Percentiles rank a stretch among this genome's conserved stretches.
These are phyloP conservation scores for Adansonia gregorii DNA, from an alignment of 441 rosid genomes.

Conservation along the genomic window DNA sequence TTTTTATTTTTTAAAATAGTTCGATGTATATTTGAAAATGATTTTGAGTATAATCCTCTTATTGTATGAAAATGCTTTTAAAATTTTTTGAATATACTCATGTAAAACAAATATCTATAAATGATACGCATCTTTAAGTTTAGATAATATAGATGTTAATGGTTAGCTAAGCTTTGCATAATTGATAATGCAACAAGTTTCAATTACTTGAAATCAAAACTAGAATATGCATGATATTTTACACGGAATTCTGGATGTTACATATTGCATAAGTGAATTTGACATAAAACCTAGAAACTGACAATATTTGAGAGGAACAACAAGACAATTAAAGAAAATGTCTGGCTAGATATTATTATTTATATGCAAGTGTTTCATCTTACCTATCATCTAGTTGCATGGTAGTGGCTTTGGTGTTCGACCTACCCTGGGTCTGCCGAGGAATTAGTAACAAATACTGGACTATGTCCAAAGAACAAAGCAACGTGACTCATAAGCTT, in stretches of 20 bases:
- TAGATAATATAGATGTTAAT: too few relatives aligned
- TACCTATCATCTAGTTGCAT: slow-evolving; percentile 36
- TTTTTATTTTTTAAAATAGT: too few relatives aligned
- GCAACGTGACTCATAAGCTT: slow-evolving; percentile 80
- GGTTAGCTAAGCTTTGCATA: background rate
- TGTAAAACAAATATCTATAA: too few relatives aligned
- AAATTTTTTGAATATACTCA: too few relatives aligned
- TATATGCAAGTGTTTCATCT: background rate
- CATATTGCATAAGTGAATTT: background rate
- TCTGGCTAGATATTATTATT: background rate
- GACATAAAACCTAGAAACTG: background rate
- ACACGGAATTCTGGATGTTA: background rate
- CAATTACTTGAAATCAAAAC: background rate
- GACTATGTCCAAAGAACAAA: slow-evolving; percentile 69
- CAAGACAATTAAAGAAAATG: background rate
- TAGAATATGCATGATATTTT: background rate
- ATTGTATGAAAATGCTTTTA: too few relatives aligned
- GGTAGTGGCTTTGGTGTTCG: slow-evolving; percentile 25
- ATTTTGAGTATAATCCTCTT: background rate
- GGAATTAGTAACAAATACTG: slow-evolving; percentile 33
- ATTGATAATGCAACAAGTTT: slow-evolving; percentile 1
- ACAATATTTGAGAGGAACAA: background rate
- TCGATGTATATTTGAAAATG: too few relatives aligned
- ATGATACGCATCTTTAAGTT: too few relatives aligned
- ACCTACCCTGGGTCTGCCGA: slow-evolving; percentile 20